Conservation (phyloP, 228 moss, liverwort and hornwort species). For the Sphagnum magellanicum region DNA sequence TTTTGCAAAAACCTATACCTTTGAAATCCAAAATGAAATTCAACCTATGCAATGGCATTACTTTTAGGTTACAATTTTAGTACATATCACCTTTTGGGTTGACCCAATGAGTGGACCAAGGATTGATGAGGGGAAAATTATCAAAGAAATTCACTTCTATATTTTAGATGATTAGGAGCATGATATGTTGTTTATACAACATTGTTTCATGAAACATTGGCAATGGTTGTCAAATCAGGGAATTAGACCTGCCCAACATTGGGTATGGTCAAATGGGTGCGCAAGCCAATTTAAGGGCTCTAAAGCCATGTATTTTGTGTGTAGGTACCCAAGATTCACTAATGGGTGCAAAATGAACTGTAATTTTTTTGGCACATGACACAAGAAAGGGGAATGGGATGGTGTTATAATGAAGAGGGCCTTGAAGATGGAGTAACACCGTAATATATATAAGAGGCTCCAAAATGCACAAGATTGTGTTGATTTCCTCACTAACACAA, state of each 20-base stretch:
- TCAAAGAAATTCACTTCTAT: neutral
- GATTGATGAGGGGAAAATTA: neutral
- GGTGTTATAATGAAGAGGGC: neutral
- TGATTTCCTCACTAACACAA: no score
- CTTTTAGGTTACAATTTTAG: no score
- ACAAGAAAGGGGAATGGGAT: slow-evolving; percentile 3
- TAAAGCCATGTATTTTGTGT: neutral
- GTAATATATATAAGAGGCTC: neutral
- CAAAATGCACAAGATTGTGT: neutral
- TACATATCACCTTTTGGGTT: no score
- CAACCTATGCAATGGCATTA: no score
- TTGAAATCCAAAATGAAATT: no score
- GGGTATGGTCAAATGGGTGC: neutral
- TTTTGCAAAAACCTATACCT: no score
- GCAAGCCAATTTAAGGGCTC: neutral
- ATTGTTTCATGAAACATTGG: neutral
- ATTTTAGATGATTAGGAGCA: neutral
- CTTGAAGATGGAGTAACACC: neutral
- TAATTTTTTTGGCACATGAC: neutral
- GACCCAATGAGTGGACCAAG: neutral
- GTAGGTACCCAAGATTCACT: neutral
- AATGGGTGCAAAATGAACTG: neutral
- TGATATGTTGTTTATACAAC: slow-evolving; percentile 1
- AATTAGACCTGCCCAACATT: neutral
- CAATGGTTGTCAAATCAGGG: neutral